A percentile compares a stretch with the other conserved stretches of the same genome.
Evolutionary conservation across 805 yeast species (phyloP).

Genomic region (Brettanomyces naardenensis): DNA sequence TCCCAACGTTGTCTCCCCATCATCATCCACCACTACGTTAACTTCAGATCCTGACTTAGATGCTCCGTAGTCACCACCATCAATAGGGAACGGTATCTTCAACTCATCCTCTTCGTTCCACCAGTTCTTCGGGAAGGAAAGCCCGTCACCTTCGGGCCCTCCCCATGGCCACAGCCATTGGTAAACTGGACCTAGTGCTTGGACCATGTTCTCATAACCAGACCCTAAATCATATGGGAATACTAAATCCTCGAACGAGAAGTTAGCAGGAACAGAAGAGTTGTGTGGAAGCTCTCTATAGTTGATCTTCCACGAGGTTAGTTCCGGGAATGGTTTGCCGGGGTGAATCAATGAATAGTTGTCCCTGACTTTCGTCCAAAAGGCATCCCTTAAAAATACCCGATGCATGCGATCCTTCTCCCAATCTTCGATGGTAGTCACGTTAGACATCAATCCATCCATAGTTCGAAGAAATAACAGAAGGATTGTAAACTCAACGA

Average conservation of each 20-base stretch:
- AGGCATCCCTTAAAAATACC: constrained; percentile 46
- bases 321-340: constrained; percentile 29
- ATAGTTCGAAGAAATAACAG: constrained; percentile 57
- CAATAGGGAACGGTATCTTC: constrained; percentile 90
- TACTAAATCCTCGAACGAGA: constrained; percentile 55
- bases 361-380: constrained; percentile 41
- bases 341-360: constrained; percentile 35
- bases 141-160: constrained; percentile 52
- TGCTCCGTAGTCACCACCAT: constrained; percentile 42
- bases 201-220: constrained; percentile 40
- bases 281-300: constrained; percentile 14
- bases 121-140: constrained; percentile 40
- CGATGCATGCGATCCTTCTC: constrained; percentile 75
- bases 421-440: constrained; percentile 90
- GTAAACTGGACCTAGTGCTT: constrained; percentile 55
- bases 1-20: constrained; percentile 10
- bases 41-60: neutral
- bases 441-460: constrained; percentile 51
- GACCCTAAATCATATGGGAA: constrained; percentile 79
- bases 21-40: constrained; percentile 8
- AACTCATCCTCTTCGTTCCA: constrained; percentile 54
- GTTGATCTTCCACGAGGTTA: constrained; percentile 38
- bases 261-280: constrained; percentile 22
- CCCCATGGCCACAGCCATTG: constrained; percentile 72
- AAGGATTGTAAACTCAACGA: constrained; percentile 55